Base-by-base conservation (phyloP, 768 basidiomycete genomes). In the Suillus decipiens region DNA sequence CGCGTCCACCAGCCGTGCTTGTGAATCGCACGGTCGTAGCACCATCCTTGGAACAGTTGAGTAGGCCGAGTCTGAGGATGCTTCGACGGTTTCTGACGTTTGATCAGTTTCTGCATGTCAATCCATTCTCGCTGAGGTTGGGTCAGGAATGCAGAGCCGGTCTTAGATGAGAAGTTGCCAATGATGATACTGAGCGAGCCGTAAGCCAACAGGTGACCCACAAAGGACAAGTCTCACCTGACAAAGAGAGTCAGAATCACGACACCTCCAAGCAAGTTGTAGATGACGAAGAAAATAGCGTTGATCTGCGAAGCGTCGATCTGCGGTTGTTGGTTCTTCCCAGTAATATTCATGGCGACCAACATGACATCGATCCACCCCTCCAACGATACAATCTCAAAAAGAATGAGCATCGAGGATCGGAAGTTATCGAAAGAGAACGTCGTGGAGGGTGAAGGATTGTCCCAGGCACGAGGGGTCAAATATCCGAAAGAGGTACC, bases 361-460 rank as follows among this genome's bases (percentile, higher is more conserved):
- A 76, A 78, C 90, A 97, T 90, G 57, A 95, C 96, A 71, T 96
- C 93, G n/a, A 92, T 84, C 96, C 96, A 98, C 2, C 96, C 96
- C 77, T 96, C 95, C 56, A 97, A 78, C 0, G 95, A 96, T 28
- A 98, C 93, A 67, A 96, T 95, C 77, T 99, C 96, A 69, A 97
- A 98, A 1, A 98, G 82, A 70, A 98, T 97, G 60, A 98, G 83
- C 45, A 98, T 79, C 0, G 93, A 90, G 4, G 88, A 78, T 8
- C 85, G 81, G 76, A 98, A 98, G 15, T 80, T 86, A 76, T 99
- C 96, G 71, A 98, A 99, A 2, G 89, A 90, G 78, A 95, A 98
- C 1, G 83, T 83, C 1, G 92, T 93, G 22, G 89, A 90, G 6
- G 89, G 89, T 0, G 87, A 84, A 9, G 96, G 94, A 67, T 93